Conservation (phyloP, 2,329 filamentous ascomycete species). For the Fonsecaea multimorphosa region DNA sequence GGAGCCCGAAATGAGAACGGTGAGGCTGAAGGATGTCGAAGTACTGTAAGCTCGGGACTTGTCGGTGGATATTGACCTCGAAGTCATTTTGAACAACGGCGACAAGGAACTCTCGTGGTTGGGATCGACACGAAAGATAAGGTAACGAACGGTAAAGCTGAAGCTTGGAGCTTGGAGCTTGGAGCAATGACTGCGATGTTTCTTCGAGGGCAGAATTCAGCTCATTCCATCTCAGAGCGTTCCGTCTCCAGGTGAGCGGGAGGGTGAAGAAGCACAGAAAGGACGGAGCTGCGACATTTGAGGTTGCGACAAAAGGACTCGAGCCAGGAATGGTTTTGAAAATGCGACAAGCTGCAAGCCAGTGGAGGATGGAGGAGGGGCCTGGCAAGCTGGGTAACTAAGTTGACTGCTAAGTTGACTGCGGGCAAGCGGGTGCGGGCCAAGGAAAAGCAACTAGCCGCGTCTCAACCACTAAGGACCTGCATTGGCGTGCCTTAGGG, state of each 20-base stretch:
- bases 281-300: constrained; percentile 9
- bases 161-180: background rate
- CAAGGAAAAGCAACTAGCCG: background rate
- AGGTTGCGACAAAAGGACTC: constrained; percentile 5
- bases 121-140: background rate
- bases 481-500: constrained; percentile 19
- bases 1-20: constrained; percentile 74
- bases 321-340: constrained; percentile 6
- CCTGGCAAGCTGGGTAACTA: background rate
- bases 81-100: constrained; percentile 8
- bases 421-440: background rate
- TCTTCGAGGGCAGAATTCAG: background rate
- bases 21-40: constrained; percentile 48
- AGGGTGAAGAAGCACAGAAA: background rate
- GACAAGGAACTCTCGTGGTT: background rate
- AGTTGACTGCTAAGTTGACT: background rate
- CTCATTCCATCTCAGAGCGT: background rate
- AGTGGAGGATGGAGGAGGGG: constrained; percentile 1
- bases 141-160: background rate
- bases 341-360: constrained; percentile 12
- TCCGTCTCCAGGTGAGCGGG: background rate
- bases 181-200: background rate
- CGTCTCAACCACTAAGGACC: constrained; percentile 14
- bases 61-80: constrained; percentile 27
- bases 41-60: constrained; percentile 32